Percentiles rank a stretch among this genome's conserved stretches.
Evolutionary conservation across 371 early-diverging fungal species (phyloP).

Genomic region (Mortierella sp.): DNA sequence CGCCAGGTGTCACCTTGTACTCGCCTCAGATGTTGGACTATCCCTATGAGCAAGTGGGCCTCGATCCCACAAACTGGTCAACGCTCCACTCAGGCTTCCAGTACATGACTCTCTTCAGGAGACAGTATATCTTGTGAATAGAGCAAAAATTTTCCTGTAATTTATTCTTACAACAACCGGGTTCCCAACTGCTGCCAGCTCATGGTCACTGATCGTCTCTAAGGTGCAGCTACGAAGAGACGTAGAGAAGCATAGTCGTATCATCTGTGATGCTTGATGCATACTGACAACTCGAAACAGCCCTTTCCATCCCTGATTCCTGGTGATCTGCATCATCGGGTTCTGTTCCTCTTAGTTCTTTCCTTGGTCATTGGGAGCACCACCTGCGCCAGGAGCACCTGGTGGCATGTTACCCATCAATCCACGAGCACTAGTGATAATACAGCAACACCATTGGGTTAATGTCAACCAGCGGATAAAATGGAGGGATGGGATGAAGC

Average conservation of each 20-base stretch:
- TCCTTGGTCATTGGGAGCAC: conserved; percentile 24
- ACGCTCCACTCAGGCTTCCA: conserved; percentile 52
- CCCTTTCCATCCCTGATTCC: too few species aligned
- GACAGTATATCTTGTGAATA: conserved; percentile 50
- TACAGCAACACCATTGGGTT: too few species aligned
- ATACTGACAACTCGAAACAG: too few species aligned
- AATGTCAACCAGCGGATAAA: too few species aligned
- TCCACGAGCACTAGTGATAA: conserved; percentile 69
- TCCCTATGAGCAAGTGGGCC: conserved; percentile 53
- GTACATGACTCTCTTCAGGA: conserved; percentile 45
- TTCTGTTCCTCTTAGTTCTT: conserved; percentile 17
- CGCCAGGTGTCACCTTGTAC: conserved; percentile 40
- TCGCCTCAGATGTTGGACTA: conserved; percentile 52
- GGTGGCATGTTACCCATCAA: conserved; percentile 65
- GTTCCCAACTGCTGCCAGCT: too few species aligned
- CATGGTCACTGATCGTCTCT: too few species aligned
- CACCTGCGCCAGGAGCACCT: conserved; percentile 15
- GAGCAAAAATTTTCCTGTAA: conserved; percentile 15
- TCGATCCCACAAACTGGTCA: conserved; percentile 50
- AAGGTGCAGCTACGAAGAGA: too few species aligned
- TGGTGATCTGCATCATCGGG: too few species aligned
- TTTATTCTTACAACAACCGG: too few species aligned
- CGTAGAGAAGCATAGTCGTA: too few species aligned
- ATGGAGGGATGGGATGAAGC: too few species aligned
- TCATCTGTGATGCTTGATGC: too few species aligned